Conservation (phyloP, 495 filamentous ascomycete species). For the Daldinia grandis region DNA sequence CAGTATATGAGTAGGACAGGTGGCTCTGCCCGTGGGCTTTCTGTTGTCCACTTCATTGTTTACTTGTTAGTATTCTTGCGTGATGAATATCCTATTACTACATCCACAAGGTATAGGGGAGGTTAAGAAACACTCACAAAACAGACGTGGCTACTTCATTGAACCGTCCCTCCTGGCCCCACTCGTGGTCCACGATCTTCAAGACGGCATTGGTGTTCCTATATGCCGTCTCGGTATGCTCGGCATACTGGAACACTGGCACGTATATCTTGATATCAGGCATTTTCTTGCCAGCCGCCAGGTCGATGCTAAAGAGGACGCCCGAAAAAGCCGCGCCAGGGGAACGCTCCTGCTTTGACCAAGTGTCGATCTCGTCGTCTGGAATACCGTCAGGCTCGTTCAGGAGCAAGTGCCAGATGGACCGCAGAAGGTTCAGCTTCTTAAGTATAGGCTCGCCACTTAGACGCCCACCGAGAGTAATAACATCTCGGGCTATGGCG, state of each 20-base stretch:
- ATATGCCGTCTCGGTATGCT: background rate
- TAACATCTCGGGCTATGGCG: background rate
- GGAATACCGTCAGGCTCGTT: slow-evolving; percentile 1
- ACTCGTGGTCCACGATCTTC: slow-evolving; percentile 4
- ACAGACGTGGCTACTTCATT: slow-evolving; percentile 1
- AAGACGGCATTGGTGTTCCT: background rate
- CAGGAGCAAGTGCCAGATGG: slow-evolving; percentile 8
- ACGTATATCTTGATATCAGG: slow-evolving; percentile 11
- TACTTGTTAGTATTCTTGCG: background rate
- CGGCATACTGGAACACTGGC: slow-evolving; percentile 12
- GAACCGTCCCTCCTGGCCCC: slow-evolving; percentile 2
- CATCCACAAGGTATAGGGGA: background rate
- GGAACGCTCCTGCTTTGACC: slow-evolving; percentile 1
- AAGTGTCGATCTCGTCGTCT: slow-evolving; percentile 9
- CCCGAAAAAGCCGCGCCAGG: background rate
- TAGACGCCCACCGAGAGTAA: slow-evolving; percentile 14
- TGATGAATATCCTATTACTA: background rate
- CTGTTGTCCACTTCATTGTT: slow-evolving; percentile 1
- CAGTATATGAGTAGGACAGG: slow-evolving; percentile 1
- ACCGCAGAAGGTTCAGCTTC: slow-evolving; percentile 8
- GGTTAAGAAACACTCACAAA: slow-evolving; percentile 1
- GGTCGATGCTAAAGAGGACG: slow-evolving; percentile 3
- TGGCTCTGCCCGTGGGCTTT: slow-evolving; percentile 1
- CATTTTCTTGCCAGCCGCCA: slow-evolving; percentile 3
- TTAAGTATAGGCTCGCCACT: background rate